Percentiles rank a stretch among this genome's conserved stretches.
These are phyloP conservation scores for Rossbeevera mucosa DNA, from an alignment of 768 basidiomycete genomes.

Conservation along the genomic window DNA sequence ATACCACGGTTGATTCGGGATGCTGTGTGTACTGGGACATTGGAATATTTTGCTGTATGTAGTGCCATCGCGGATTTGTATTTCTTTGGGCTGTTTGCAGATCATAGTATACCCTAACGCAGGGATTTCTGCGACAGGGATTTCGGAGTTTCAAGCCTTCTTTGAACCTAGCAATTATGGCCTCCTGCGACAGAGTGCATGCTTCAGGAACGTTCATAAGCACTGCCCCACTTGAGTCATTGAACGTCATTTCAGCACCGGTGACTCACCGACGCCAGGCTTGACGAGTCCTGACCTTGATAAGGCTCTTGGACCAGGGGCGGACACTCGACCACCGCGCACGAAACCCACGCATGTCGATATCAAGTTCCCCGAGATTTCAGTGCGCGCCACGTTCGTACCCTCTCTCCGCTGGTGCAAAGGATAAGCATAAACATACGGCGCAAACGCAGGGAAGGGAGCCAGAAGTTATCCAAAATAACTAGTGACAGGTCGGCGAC, in stretches of 20 bases:
- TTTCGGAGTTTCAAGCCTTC: conserved; percentile 10
- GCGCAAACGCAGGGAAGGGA: neutral
- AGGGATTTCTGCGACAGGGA: conserved; percentile 8
- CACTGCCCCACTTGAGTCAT: neutral
- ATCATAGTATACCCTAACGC: conserved; percentile 10
- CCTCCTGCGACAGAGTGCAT: conserved; percentile 1
- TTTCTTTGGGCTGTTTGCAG: conserved; percentile 15
- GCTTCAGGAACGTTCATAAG: conserved; percentile 7
- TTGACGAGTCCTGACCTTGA: conserved; percentile 6
- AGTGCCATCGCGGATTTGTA: conserved; percentile 21
- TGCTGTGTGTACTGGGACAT: conserved; percentile 19
- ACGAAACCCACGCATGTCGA: conserved; percentile 13
- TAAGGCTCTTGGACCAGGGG: conserved; percentile 1
- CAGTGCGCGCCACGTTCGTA: conserved; percentile 1
- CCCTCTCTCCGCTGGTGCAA: neutral
- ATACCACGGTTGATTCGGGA: conserved; percentile 21
- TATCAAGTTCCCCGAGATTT: neutral
- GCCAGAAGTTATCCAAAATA: neutral
- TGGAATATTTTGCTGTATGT: conserved; percentile 11
- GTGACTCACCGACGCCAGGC: conserved; percentile 17
- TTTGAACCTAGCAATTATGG: conserved; percentile 21
- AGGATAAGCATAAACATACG: neutral
- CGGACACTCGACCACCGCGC: neutral
- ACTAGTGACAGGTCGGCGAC: conserved; percentile 3
- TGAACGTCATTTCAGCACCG: conserved; percentile 11